phyloP scores from a whole-genome alignment of 2,329 filamentous ascomycete genomes.

The Penicillium sp. region DNA sequence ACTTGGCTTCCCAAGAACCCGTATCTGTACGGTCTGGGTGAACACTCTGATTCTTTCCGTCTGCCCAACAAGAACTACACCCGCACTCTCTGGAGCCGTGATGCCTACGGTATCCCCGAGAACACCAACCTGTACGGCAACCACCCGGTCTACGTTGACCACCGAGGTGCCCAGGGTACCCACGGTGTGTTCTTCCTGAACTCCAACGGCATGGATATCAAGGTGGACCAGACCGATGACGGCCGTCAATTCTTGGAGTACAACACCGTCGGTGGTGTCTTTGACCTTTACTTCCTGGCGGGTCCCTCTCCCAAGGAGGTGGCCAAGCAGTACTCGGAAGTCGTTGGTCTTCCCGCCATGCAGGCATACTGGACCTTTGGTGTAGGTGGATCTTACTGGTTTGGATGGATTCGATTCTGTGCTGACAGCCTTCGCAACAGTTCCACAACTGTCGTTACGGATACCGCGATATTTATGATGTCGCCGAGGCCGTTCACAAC shows the following conservation, averaged over 20 bases:
- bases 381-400: conserved; percentile 25
- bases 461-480: conserved; percentile 47
- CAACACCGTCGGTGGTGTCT: conserved; percentile 67
- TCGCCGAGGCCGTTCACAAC: conserved; percentile 41
- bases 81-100: conserved; percentile 64
- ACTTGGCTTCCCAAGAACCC: conserved; percentile 64
- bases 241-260: conserved; percentile 69
- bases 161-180: conserved; percentile 51
- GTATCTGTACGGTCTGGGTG: conserved; percentile 71
- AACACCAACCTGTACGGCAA: conserved; percentile 65
- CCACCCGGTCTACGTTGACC: conserved; percentile 71
- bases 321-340: conserved; percentile 53
- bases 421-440: conserved; percentile 7
- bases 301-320: conserved; percentile 56
- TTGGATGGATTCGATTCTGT: not conserved
- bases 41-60: conserved; percentile 66
- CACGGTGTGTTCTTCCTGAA: conserved; percentile 66
- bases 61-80: conserved; percentile 64
- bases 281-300: conserved; percentile 65
- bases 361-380: conserved; percentile 61
- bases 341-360: conserved; percentile 55
- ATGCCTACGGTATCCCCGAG: conserved; percentile 56
- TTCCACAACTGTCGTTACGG: conserved; percentile 60
- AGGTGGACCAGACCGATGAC: conserved; percentile 57
- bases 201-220: conserved; percentile 71